Percentiles rank a stretch among this genome's conserved stretches.
Conservation (phyloP, 257 asterid genomes). For the Gynochthodes officinalis region DNA sequence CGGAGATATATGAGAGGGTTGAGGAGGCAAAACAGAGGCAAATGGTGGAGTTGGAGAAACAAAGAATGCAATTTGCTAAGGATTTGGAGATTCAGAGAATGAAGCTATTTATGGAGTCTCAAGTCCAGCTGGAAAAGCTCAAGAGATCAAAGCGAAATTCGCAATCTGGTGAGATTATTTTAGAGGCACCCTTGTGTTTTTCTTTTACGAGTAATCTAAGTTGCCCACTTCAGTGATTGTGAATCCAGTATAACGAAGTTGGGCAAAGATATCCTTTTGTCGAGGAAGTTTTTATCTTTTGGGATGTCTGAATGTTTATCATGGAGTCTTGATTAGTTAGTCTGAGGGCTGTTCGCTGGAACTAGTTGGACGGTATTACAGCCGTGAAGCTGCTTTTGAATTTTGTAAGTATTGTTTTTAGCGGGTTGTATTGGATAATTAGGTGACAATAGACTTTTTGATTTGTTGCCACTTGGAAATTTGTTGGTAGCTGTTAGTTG, state of each 20-base stretch:
- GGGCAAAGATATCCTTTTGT: background rate
- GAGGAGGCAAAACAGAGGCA: constrained; percentile 82
- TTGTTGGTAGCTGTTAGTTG: background rate
- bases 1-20: constrained; percentile 63
- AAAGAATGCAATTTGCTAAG: constrained; percentile 77
- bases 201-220: background rate
- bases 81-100: constrained; percentile 90
- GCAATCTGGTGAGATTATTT: constrained; percentile 40
- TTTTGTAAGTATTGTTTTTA: background rate
- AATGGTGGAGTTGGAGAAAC: constrained; percentile 88
- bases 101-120: constrained; percentile 74
- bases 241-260: background rate
- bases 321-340: background rate
- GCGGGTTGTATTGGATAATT: background rate
- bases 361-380: background rate
- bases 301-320: background rate
- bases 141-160: constrained; percentile 47
- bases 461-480: background rate
- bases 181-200: background rate
- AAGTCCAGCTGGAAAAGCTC: constrained; percentile 62
- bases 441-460: too few species aligned
- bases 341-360: background rate
- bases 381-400: background rate
- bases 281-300: background rate
- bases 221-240: background rate